Percentiles rank a stretch among this genome's conserved stretches.
Conservation (phyloP, 805 yeast genomes). For the Starmera dryadoides region DNA sequence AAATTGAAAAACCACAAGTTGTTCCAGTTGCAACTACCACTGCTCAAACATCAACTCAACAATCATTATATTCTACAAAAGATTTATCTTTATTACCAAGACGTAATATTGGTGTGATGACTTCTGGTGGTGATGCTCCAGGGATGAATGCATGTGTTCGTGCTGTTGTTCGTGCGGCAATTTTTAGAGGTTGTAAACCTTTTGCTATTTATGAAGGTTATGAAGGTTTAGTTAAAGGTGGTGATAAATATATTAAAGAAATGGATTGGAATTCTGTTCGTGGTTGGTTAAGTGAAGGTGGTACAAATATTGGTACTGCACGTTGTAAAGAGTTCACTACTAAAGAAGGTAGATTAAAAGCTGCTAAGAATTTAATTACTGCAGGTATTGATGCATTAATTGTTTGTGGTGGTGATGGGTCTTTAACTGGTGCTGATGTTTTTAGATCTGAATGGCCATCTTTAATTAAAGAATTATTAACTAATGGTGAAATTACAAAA, state of each 20-base stretch:
- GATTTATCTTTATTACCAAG: slow-evolving; percentile 3
- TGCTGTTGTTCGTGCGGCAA: slow-evolving; percentile 66
- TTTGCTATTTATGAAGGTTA: slow-evolving; percentile 71
- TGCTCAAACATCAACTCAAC: slow-evolving; percentile 10
- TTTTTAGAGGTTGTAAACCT: slow-evolving; percentile 55
- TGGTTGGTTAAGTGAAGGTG: slow-evolving; percentile 64
- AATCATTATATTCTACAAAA: slow-evolving; percentile 3
- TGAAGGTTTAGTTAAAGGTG: slow-evolving; percentile 65
- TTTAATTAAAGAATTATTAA: slow-evolving; percentile 48
- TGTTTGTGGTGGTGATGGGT: slow-evolving; percentile 83
- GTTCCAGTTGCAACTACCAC: slow-evolving; percentile 4
- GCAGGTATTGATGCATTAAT: slow-evolving; percentile 73
- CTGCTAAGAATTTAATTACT: slow-evolving; percentile 56
- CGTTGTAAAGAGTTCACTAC: slow-evolving; percentile 63
- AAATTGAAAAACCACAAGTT: not conserved
- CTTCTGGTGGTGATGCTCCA: slow-evolving; percentile 79
- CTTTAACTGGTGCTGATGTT: slow-evolving; percentile 74
- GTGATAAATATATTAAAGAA: slow-evolving; percentile 42
- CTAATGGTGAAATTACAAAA: slow-evolving; percentile 34
- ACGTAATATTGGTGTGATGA: slow-evolving; percentile 66
- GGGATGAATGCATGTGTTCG: slow-evolving; percentile 77
- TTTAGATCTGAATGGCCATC: slow-evolving; percentile 77
- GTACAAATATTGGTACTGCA: slow-evolving; percentile 77
- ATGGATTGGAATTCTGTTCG: slow-evolving; percentile 71
- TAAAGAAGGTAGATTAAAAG: slow-evolving; percentile 55